These are phyloP conservation scores for Bretschneidera sinensis DNA, from an alignment of 345 rosid genomes.

Conservation along the genomic window DNA sequence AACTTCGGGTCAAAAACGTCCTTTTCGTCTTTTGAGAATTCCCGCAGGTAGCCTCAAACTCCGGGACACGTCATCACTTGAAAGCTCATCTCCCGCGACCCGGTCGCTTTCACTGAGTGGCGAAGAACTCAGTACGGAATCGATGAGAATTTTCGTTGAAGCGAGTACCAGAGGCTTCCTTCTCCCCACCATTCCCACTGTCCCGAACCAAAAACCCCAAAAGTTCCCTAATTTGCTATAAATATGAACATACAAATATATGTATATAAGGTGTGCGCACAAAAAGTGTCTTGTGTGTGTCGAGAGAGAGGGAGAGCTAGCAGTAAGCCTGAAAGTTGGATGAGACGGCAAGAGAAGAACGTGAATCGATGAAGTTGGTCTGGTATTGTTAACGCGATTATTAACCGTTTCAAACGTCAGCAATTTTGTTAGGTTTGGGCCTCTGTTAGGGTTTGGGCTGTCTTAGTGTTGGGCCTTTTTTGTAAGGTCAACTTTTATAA, in stretches of 20 bases:
- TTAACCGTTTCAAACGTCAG: not conserved
- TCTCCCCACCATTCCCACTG: slow-evolving; percentile 49
- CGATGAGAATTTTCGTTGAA: slow-evolving; percentile 63
- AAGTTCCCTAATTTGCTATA: not conserved
- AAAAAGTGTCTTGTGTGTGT: not conserved
- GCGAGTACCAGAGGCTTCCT: slow-evolving; percentile 79
- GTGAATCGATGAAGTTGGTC: slow-evolving; percentile 26
- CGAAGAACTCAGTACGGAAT: slow-evolving; percentile 47
- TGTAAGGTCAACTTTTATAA: too few species aligned
- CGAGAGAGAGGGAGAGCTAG: not conserved
- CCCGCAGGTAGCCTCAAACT: slow-evolving; percentile 50
- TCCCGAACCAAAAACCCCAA: slow-evolving; percentile 6
- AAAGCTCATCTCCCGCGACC: not conserved
- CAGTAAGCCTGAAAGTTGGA: too few species aligned
- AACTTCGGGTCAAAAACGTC: slow-evolving; percentile 27
- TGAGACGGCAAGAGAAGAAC: slow-evolving; percentile 1
- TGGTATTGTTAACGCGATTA: not conserved
- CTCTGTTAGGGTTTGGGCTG: too few species aligned
- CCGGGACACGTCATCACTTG: slow-evolving; percentile 15
- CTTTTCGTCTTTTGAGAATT: slow-evolving; percentile 31
- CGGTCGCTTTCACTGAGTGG: slow-evolving; percentile 16
- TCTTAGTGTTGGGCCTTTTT: too few species aligned
- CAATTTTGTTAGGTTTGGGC: not conserved
- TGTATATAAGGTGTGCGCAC: slow-evolving; percentile 6
- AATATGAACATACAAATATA: too few species aligned